phyloP scores from a whole-genome alignment of 2,329 filamentous ascomycete genomes.

The Nemania sp. region DNA sequence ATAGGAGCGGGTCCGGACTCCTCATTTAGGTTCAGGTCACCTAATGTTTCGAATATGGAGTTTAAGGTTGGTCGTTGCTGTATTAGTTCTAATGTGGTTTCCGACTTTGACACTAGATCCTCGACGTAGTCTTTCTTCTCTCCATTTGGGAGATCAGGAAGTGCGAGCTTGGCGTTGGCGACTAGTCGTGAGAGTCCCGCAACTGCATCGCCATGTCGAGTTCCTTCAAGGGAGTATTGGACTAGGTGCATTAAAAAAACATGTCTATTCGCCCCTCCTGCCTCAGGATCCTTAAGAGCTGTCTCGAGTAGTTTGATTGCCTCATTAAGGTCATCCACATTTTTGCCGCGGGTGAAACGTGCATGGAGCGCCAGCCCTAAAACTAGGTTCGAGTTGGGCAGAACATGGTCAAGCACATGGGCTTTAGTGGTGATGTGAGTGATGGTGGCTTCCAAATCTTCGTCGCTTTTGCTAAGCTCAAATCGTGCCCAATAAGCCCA shows the following conservation, averaged over 20 bases:
- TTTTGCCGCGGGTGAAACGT: not conserved
- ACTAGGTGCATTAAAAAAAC: not conserved
- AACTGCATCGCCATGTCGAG: not conserved
- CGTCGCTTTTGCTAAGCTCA: not conserved
- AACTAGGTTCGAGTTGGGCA: constrained; percentile 1
- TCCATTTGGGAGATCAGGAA: not conserved
- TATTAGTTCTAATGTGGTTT: not conserved
- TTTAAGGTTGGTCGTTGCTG: not conserved
- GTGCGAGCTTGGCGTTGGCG: constrained; percentile 4
- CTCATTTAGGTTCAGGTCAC: not conserved
- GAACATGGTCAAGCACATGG: not conserved
- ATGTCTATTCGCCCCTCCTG: not conserved
- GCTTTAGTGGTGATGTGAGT: not conserved
- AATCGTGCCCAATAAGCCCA: constrained; percentile 13
- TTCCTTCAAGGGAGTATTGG: not conserved
- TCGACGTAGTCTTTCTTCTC: not conserved
- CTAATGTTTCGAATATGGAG: not conserved
- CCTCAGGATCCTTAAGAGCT: not conserved
- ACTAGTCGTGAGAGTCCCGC: not conserved
- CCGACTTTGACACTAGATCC: not conserved
- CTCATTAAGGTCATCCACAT: not conserved
- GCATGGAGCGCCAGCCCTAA: not conserved
- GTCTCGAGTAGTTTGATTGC: constrained; percentile 2
- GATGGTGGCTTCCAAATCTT: not conserved
- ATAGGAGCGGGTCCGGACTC: not conserved